These are phyloP conservation scores for Candida maesae DNA, from an alignment of 805 yeast genomes.

Conservation along the genomic window DNA sequence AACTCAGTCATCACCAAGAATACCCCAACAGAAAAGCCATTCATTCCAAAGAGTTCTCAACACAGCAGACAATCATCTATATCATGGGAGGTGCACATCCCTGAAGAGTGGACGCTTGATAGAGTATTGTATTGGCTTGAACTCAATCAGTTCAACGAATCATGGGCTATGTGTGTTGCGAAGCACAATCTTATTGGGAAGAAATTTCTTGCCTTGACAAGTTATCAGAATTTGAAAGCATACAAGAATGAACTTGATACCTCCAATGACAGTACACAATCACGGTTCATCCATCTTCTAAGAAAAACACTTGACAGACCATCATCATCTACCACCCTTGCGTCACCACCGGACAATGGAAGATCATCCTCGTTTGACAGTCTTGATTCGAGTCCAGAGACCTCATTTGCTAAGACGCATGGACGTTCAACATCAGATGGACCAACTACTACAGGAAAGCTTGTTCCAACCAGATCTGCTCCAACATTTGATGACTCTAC, in stretches of 20 bases:
- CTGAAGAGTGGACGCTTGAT: conserved; percentile 69
- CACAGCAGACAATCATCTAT: conserved; percentile 27
- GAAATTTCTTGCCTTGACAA: conserved; percentile 61
- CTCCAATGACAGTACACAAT: conserved; percentile 48
- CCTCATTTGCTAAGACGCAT: conserved; percentile 7
- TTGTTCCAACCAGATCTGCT: conserved; percentile 35
- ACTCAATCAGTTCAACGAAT: conserved; percentile 59
- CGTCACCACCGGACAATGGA: conserved; percentile 15
- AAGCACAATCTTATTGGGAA: conserved; percentile 56
- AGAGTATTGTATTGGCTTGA: conserved; percentile 68
- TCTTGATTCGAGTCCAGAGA: conserved; percentile 20
- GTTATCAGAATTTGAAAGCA: conserved; percentile 54
- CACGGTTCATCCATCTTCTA: conserved; percentile 51
- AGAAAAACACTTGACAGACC: conserved; percentile 38
- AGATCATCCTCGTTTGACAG: conserved; percentile 23
- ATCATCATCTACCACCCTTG: conserved; percentile 19
- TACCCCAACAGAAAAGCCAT: conserved; percentile 3
- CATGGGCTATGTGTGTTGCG: conserved; percentile 69
- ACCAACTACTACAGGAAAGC: conserved; percentile 14
- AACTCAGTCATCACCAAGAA: conserved; percentile 6
- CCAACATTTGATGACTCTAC: conserved; percentile 24
- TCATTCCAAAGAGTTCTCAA: conserved; percentile 14
- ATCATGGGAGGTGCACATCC: conserved; percentile 48
- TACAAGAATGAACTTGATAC: conserved; percentile 38
- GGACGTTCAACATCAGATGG: conserved; percentile 29